Base-by-base conservation (phyloP, 441 rosid genomes). In the Populus hybrid region DNA sequence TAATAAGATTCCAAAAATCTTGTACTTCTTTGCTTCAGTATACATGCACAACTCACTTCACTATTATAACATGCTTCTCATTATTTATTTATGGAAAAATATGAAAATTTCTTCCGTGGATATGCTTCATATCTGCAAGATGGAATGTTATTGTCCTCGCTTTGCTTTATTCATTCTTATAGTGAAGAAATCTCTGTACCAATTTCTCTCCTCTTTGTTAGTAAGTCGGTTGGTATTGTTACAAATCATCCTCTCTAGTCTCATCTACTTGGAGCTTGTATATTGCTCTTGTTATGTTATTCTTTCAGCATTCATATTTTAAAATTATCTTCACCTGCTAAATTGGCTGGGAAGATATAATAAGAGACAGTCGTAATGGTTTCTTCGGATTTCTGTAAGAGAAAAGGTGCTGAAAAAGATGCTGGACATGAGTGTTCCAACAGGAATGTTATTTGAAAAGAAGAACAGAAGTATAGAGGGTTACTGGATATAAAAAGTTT, bases 1-100 rank as follows among this genome's bases (percentile, higher is more conserved):
- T 93, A 84, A 59, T 11, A 5, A 65, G 34, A 66, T 61, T 70
- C 59, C 67, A 16, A 30, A 35, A 36, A 32, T 66, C 68, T 72
- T 30, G 16, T 36, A 34, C 46, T 78, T 61, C 30, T 71, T 63
- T 46, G 32, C 32, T 30, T 30, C 32, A 30, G 32, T 30, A 46
- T 34, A 59, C 21, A 6, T 21, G 42, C 66, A 19, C 9, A 24
- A 69, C 23, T 18, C 28, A 40, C 11, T 46, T 24, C 26, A 74
- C 68, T 57, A 30, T 34, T 28, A 10, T 71, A 28, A 18, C 5
- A 9, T 26, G 19, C 10, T 63, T 72, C 18, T 3, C 16, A 9
- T 76, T 40, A 34, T 61, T 19, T 7, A 3, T 70, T 67, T 70
- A 6, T 30, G 11, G 36, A 57, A 34, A 61, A 40, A 70, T 53